phyloP scores from a whole-genome alignment of 2,329 filamentous ascomycete species.

The Colletotrichum echinochloae region DNA sequence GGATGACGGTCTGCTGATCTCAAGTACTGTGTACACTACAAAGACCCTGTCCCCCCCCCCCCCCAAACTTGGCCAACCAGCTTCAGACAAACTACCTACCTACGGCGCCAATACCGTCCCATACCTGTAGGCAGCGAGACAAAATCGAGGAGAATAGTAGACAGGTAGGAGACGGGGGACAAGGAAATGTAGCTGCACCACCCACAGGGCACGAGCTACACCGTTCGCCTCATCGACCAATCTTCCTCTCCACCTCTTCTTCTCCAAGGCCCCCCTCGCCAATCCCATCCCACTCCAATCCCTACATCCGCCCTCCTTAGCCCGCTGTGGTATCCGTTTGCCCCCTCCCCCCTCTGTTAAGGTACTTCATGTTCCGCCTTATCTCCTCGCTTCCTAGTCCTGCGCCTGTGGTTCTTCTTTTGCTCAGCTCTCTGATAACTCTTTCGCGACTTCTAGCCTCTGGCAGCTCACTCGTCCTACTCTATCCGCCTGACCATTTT shows the following conservation, averaged over 20 bases:
- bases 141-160: not conserved
- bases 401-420: constrained; percentile 27
- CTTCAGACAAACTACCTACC: constrained; percentile 2
- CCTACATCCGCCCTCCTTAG: constrained; percentile 40
- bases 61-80: constrained; percentile 17
- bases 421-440: constrained; percentile 20
- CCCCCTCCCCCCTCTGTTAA: constrained; percentile 20
- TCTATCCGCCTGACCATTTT: constrained; percentile 39
- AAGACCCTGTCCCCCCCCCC: not conserved
- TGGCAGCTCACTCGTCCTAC: constrained; percentile 35
- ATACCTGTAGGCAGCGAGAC: not conserved
- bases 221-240: constrained; percentile 32
- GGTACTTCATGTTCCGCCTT: constrained; percentile 39
- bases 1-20: not conserved
- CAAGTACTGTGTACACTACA: constrained; percentile 1
- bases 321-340: constrained; percentile 36
- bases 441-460: constrained; percentile 27
- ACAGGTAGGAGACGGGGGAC: not conserved
- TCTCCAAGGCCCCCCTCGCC: constrained; percentile 27
- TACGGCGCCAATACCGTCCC: not conserved
- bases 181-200: constrained; percentile 9
- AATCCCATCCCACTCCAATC: constrained; percentile 38
- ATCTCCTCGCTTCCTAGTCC: constrained; percentile 35
- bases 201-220: constrained; percentile 2
- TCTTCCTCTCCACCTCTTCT: constrained; percentile 32